Percentiles rank a stretch among this genome's conserved stretches.
phyloP scores from a whole-genome alignment of 495 filamentous ascomycete species.

The Aspergillus conjunctus region DNA sequence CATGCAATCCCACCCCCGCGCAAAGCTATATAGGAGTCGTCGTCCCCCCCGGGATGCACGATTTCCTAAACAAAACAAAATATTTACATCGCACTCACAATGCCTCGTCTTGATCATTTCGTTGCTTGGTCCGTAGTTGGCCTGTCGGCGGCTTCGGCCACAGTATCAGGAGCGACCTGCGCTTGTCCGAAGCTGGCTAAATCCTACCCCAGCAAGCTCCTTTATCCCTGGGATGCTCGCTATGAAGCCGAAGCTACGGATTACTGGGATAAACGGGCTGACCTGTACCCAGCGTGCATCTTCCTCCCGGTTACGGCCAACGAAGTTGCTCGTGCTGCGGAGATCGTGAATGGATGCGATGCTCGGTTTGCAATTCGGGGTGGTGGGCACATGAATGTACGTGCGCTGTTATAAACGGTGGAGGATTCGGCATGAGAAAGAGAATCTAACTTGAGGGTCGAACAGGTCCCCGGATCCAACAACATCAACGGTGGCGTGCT shows the following conservation, averaged over 20 bases:
- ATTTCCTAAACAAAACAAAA: too few relatives aligned
- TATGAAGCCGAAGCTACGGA: conserved; percentile 25
- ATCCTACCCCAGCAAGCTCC: conserved; percentile 4
- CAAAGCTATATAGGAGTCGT: too few relatives aligned
- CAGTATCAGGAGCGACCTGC: conserved; percentile 17
- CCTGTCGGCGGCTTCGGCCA: background rate
- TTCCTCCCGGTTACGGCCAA: conserved; percentile 30
- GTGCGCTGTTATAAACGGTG: too few relatives aligned
- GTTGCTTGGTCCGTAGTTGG: background rate
- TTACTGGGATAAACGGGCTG: conserved; percentile 33
- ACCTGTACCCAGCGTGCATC: conserved; percentile 38
- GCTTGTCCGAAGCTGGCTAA: conserved; percentile 29
- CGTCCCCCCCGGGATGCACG: too few relatives aligned
- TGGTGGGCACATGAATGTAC: conserved; percentile 40
- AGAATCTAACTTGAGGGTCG: background rate
- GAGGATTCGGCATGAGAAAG: too few relatives aligned
- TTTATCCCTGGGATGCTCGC: conserved; percentile 20
- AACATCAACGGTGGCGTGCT: conserved; percentile 36
- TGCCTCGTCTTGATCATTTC: background rate
- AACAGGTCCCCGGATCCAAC: conserved; percentile 34
- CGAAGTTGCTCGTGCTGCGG: conserved; percentile 31
- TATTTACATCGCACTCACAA: background rate
- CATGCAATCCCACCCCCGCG: too few relatives aligned
- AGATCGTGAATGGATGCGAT: conserved; percentile 22
- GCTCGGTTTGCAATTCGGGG: conserved; percentile 42